Evolutionary conservation across 2,329 filamentous ascomycete genomes (phyloP).

Genomic region (Didymellaceae sp.): DNA sequence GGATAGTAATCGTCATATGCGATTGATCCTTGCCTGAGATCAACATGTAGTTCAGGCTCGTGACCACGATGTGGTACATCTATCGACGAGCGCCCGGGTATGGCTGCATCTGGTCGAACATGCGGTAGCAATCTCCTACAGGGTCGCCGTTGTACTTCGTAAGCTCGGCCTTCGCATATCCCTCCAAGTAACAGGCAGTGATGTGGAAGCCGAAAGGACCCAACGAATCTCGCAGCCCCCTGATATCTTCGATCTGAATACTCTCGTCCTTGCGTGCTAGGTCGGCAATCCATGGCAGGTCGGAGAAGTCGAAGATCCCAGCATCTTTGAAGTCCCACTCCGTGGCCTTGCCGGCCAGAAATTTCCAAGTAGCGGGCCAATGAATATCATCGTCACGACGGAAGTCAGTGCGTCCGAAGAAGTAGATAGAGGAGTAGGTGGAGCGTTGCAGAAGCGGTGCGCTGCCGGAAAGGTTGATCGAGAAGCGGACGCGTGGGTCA

Average conservation of each 20-base stretch:
- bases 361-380: slow-evolving; percentile 67
- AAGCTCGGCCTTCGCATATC: slow-evolving; percentile 19
- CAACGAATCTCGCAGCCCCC: slow-evolving; percentile 9
- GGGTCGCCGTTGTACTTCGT: neutral
- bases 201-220: slow-evolving; percentile 19
- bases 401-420: slow-evolving; percentile 69
- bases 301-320: slow-evolving; percentile 32
- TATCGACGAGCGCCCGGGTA: no score
- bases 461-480: slow-evolving; percentile 36
- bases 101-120: slow-evolving; percentile 18
- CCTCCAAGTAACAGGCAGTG: slow-evolving; percentile 27
- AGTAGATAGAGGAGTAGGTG: slow-evolving; percentile 23
- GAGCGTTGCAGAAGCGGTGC: slow-evolving; percentile 17
- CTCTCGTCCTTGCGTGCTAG: slow-evolving; percentile 18
- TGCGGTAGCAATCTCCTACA: slow-evolving; percentile 19
- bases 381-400: slow-evolving; percentile 96
- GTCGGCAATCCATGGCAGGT: slow-evolving; percentile 29
- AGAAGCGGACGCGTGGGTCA: slow-evolving; percentile 20
- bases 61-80: neutral
- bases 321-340: slow-evolving; percentile 33
- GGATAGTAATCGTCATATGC: no score
- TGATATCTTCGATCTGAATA: neutral
- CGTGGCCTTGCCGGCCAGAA: slow-evolving; percentile 23
- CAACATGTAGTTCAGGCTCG: no score
- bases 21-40: no score